These are phyloP conservation scores for Saussurea involucrata DNA, from an alignment of 129 eudicot genomes.

Conservation along the genomic window DNA sequence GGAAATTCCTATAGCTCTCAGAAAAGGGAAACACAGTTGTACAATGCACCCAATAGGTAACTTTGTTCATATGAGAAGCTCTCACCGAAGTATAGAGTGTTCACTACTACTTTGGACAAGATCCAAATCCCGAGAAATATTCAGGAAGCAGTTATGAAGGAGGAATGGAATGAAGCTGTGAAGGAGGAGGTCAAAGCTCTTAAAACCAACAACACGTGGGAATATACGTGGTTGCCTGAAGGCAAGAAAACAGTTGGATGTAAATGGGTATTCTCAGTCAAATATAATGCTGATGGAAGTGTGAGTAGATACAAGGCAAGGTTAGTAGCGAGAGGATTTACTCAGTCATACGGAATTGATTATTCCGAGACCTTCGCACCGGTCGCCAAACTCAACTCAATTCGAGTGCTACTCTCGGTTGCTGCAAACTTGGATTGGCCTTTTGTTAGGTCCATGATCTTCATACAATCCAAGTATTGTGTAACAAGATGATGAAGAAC, in stretches of 20 bases:
- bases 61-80: background rate
- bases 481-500: too few relatives aligned
- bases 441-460: too few relatives aligned
- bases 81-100: background rate
- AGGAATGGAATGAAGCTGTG: background rate
- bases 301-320: too few relatives aligned
- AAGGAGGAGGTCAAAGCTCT: background rate
- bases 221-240: background rate
- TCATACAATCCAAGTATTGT: too few relatives aligned
- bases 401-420: too few relatives aligned
- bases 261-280: background rate
- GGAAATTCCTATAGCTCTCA: background rate
- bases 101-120: background rate
- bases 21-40: background rate
- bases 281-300: too few relatives aligned
- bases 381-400: too few relatives aligned
- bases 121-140: background rate
- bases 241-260: background rate
- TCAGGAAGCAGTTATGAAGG: background rate
- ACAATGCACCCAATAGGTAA: too few relatives aligned
- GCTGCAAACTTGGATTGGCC: too few relatives aligned
- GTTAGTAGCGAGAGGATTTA: too few relatives aligned
- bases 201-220: background rate
- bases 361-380: too few relatives aligned
- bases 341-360: too few relatives aligned